Conservation (phyloP, 805 yeast species). For the Suhomyces kilbournensis region DNA sequence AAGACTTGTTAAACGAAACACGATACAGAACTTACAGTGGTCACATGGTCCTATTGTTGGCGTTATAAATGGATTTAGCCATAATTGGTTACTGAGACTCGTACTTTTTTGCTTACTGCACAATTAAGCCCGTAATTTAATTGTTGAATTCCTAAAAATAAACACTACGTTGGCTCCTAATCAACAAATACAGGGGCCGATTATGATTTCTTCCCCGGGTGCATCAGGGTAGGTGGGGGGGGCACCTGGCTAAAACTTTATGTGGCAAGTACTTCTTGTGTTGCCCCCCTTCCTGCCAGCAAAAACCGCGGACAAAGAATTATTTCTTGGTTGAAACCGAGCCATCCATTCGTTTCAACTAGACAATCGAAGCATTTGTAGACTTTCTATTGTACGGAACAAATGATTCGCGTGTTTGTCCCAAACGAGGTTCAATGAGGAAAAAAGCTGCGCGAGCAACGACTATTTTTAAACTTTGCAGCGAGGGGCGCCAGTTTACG, state of each 20-base stretch:
- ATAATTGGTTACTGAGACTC: background rate
- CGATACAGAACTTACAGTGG: background rate
- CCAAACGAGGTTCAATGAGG: background rate
- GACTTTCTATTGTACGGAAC: background rate
- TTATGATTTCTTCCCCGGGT: background rate
- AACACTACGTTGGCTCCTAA: background rate
- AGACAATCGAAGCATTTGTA: background rate
- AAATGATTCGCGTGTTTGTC: background rate
- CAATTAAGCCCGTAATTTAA: background rate
- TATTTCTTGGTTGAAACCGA: background rate
- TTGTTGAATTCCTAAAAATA: background rate
- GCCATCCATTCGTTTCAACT: background rate
- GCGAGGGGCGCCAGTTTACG: background rate
- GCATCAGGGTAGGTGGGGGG: background rate
- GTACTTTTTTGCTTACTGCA: background rate
- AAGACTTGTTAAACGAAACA: background rate
- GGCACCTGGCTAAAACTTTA: background rate
- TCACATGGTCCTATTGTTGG: background rate
- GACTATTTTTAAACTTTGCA: background rate
- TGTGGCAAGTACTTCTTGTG: background rate
- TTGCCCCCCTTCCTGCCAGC: background rate
- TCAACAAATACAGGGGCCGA: background rate
- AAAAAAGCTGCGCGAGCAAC: background rate
- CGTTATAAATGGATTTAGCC: background rate
- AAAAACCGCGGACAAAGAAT: background rate